Percentiles rank a stretch among this genome's conserved stretches.
phyloP scores from a whole-genome alignment of 345 rosid genomes.

The Kandelia obovata region DNA sequence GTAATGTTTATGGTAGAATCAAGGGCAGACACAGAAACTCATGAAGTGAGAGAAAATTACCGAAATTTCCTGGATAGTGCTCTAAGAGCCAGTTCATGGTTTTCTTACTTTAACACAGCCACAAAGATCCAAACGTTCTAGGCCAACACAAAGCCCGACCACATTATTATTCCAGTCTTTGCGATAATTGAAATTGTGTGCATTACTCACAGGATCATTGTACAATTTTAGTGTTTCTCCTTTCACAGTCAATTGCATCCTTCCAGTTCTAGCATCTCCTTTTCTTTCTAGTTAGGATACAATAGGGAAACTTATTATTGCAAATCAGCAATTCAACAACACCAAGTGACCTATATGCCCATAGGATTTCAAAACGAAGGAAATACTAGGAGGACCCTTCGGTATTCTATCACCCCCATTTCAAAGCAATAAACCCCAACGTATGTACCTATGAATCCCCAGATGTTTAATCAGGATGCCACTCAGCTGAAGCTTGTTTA shows the following conservation, averaged over 20 bases:
- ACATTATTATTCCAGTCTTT: conserved; percentile 1
- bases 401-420: background rate
- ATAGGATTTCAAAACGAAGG: background rate
- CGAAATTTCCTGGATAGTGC: background rate
- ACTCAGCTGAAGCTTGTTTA: background rate
- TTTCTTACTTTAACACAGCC: background rate
- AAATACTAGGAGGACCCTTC: background rate
- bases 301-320: conserved; percentile 6
- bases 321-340: background rate
- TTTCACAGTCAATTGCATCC: background rate
- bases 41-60: background rate
- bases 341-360: background rate
- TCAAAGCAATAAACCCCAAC: background rate
- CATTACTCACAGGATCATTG: background rate
- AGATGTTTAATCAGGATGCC: background rate
- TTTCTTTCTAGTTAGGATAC: background rate
- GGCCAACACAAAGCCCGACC: conserved; percentile 1
- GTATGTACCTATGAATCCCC: background rate
- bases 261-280: background rate
- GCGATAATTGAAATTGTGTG: background rate
- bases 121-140: background rate
- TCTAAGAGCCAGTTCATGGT: background rate
- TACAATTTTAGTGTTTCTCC: background rate
- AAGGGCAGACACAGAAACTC: background rate
- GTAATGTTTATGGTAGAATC: background rate